Base-by-base conservation (phyloP, 1,139 yeast genomes). In the Taphrina communis region DNA sequence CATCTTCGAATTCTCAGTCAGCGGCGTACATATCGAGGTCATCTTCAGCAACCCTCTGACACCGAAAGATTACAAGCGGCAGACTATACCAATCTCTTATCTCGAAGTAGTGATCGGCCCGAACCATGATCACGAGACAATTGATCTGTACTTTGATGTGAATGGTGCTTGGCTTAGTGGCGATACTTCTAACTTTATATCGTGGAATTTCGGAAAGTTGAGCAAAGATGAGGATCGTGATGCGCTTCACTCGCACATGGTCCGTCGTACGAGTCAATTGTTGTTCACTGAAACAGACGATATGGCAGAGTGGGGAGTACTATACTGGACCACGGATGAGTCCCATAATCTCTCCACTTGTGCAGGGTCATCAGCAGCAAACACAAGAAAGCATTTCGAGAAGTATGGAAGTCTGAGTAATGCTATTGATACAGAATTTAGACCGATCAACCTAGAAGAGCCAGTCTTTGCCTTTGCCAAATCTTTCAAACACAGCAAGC, bases 251-350 rank as follows among this genome's bases (percentile, higher is more conserved):
- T 25, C 42, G n/a, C 62, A 58, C 12, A 35, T 21, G 53, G 25
- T 58, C 17, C 42, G 42, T n/a, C 51, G 62, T n/a, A 44, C 62
- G 7, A 21, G 21, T 21, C 62, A 58, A 17, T 21, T 46, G 42
- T 21, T 58, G 25, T 58, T 58, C 42, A 25, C 52, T 21, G 62
- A 58, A 19, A 46, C 25, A n/a, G 62, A 31, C 14, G 62, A 58
- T 44, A 58, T 58, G 62, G 62, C 62, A n/a, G 62, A 58, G 42
- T 58, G 62, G 62, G 62, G 62, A n/a, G 53, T n/a, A 19, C 62
- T 58, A 6, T 25, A 42, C n/a, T 58, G 62, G 62, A 36, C 62
- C 1, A 44, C 53, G 21, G 52, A 42, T 48, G 39, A 14, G 9
- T 12, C 51, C 7, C 25, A 58, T 41, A 7, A 44, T 14, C 39